Base-by-base conservation (phyloP, 306 rosid species). In the Pterocarpus macrocarpus region DNA sequence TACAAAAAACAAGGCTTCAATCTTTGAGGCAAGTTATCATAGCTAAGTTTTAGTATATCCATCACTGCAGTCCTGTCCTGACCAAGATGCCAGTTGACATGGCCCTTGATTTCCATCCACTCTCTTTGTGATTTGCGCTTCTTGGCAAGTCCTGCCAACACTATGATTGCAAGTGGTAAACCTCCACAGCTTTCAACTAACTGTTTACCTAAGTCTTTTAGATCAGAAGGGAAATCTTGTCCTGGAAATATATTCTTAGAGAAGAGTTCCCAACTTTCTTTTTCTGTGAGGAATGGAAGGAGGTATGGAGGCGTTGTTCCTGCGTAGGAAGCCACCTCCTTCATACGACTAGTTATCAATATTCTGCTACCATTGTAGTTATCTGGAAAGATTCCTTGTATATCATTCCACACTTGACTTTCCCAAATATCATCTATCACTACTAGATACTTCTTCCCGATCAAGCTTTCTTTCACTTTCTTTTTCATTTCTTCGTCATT, bases 401-500 rank as follows among this genome's bases (percentile, higher is more conserved):
- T 10, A 3, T 43, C 69, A 0, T 43, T 30, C 82, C 76, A 79
- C 1, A 5, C 62, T 0, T 58, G 3, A 1, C 43, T 5, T 34
- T 5, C 0, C 45, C 65, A 71, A 0, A 79, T 44, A 30, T 57
- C 76, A 12, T 78, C 76, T 3, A 69, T 36, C n/a, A 80, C 83
- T 2, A 80, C 8, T 3, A 74, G 14, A 1, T 41, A 74, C 44
- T 11, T 58, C 2, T 43, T 74, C 5, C 32, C 11, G 0, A 0
- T 3, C 69, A 74, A 44, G 44, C 30, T 1, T 12, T 59, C 1
- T 0, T 5, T 15, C 12, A 56, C 17, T 3, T n/a, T 5, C 2
- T 35, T 9, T 49, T 11, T 56, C 1, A 72, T 10, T 0, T 69
- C 47, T 3, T 50, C 11, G 11, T 15, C 6, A 0, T 4, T 14